Evolutionary conservation across 2,329 filamentous ascomycete species (phyloP), one percentile per base, ranked within the genome.

Genomic region (Trichoderma polysporum): DNA sequence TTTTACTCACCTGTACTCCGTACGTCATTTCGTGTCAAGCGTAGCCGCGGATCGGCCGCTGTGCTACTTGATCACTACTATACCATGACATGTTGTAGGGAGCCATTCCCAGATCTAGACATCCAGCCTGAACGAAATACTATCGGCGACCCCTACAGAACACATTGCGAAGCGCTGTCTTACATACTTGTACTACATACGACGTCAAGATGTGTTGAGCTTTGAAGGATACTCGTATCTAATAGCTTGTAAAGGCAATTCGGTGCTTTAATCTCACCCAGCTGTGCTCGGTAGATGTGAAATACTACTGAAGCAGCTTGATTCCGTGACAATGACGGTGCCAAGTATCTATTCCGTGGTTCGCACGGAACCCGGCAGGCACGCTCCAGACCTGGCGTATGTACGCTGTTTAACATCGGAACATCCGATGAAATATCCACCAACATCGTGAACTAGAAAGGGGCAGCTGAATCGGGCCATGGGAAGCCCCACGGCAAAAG

Each of bases 11-110:
- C 9, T 39, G 37, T 25, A 19, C 41, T 17, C n/a, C 35, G 15
- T 61, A 64, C 50, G 60, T 64, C 60, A 64, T 64, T 27, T 17
- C 19, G 45, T 31, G 19, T 50, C 50, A 35, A 10, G 35, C 19
- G 19, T 15, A 19, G 33, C 29, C 12, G 15, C 33, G 52, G 52
- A 54, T 56, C 33, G 33, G 31, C 53, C 31, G 53, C 22, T 19
- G 33, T 56, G 53, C 29, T 27, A 25, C 41, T 45, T 22, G 22
- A 12, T 45, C 22, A 19, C n/a, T 10, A 22, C n/a, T 22, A 22
- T 45, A 45, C 41, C 12, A 22, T 15, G 41, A 45, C 41, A 45
- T 45, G 6, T 9, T 31, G 47, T 52, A n/a, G 47, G 27, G 47
- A 52, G 49, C 15, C 49, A 52, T 31, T 31, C 27, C 25, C 25